phyloP scores from a whole-genome alignment of 371 early-diverging fungal genomes.

The Mortierella sp. region DNA sequence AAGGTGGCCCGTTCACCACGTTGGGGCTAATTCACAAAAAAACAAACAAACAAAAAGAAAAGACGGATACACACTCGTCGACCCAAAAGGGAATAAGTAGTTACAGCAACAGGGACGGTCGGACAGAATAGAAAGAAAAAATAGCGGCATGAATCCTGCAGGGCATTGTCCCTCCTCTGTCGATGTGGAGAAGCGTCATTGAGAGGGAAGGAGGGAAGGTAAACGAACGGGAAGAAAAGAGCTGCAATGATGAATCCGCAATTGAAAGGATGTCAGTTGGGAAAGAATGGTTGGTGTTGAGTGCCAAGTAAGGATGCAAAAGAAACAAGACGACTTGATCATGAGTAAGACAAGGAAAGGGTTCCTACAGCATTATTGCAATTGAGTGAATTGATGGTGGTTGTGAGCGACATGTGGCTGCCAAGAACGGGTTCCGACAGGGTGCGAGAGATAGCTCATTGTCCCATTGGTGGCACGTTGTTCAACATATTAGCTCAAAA shows the following conservation, averaged over 20 bases:
- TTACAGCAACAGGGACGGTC: background rate
- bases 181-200: conserved; percentile 11
- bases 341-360: background rate
- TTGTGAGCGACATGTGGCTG: conserved; percentile 27
- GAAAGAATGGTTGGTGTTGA: background rate
- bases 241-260: too few species aligned
- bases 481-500: too few species aligned
- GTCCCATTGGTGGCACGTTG: too few species aligned
- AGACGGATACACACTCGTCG: background rate
- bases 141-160: conserved; percentile 1
- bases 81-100: background rate
- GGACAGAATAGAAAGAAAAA: background rate
- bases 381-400: background rate
- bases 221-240: background rate
- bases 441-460: background rate
- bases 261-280: too few species aligned
- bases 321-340: too few species aligned
- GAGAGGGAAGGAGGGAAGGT: background rate
- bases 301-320: too few species aligned
- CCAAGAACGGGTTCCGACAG: conserved; percentile 25
- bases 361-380: background rate
- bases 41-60: background rate
- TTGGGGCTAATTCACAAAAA: background rate
- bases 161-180: background rate
- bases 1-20: conserved; percentile 26